These are phyloP conservation scores for Cyclostephanos tholiformis DNA, from an alignment of 108 stramenopile species.

Conservation along the genomic window DNA sequence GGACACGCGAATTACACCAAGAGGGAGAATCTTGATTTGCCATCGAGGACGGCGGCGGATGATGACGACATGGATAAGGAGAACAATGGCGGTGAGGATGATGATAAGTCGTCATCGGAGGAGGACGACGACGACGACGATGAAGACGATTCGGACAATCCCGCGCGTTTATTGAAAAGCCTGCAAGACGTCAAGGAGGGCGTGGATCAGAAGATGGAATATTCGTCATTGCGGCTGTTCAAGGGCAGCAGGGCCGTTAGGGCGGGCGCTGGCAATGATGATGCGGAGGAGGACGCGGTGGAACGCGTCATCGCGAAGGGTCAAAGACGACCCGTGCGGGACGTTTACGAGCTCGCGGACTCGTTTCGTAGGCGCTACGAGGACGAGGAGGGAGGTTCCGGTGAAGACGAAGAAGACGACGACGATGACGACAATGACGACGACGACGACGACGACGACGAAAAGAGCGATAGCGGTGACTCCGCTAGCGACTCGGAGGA, in stretches of 20 bases:
- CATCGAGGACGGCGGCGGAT: conserved; percentile 21
- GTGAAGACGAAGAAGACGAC: conserved; percentile 26
- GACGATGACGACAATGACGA: no score
- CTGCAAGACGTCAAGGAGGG: conserved; percentile 89
- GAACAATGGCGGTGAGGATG: conserved; percentile 36
- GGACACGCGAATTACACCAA: conserved; percentile 88
- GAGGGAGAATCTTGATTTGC: conserved; percentile 67
- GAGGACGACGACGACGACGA: conserved; percentile 53
- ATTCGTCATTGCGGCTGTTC: conserved; percentile 82
- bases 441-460: no score
- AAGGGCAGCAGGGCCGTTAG: conserved; percentile 69
- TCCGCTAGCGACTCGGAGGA: conserved; percentile 9
- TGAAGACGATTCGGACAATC: conserved; percentile 48
- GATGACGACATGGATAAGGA: conserved; percentile 17
- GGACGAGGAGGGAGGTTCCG: conserved; percentile 17
- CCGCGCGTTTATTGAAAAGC: conserved; percentile 78
- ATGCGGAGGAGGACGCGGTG: conserved; percentile 37
- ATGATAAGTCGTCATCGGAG: conserved; percentile 16
- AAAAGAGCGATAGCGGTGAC: no score
- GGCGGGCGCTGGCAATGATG: conserved; percentile 52
- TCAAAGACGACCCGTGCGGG: conserved; percentile 25
- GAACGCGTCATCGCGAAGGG: neutral
- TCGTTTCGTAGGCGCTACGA: conserved; percentile 40
- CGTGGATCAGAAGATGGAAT: conserved; percentile 87
- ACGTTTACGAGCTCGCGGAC: conserved; percentile 45